Evolutionary conservation across 192 early-diverging fungal genomes (phyloP).

Genomic region (Coemansia sp.): DNA sequence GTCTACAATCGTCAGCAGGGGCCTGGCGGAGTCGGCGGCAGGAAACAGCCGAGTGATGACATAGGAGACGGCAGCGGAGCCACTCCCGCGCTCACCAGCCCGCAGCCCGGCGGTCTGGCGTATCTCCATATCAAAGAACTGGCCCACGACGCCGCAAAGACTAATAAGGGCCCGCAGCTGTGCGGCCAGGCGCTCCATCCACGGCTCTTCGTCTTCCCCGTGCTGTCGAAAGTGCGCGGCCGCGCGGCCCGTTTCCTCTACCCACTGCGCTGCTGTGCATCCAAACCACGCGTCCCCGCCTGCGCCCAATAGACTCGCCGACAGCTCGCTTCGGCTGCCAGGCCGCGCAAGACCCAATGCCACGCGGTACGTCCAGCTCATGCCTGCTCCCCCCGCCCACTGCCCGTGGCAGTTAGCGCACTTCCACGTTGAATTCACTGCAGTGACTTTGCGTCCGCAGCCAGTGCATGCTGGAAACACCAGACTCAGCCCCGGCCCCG

Average conservation of each 20-base stretch:
- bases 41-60: neutral
- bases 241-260: conserved; percentile 4
- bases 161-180: conserved; percentile 1
- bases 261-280: conserved; percentile 30
- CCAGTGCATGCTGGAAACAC: conserved; percentile 19
- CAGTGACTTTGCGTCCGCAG: conserved; percentile 11
- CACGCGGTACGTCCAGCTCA: conserved; percentile 30
- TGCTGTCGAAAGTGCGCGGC: neutral
- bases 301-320: conserved; percentile 8
- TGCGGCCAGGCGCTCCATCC: conserved; percentile 6
- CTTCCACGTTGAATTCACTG: neutral
- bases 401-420: conserved; percentile 9
- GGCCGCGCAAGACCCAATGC: neutral
- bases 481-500: conserved; percentile 10
- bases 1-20: neutral
- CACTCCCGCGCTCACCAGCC: too few relatives aligned
- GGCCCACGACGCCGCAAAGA: neutral
- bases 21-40: neutral
- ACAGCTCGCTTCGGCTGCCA: neutral
- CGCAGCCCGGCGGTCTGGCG: too few relatives aligned
- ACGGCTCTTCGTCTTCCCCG: neutral
- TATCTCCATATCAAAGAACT: neutral
- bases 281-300: conserved; percentile 23
- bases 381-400: neutral
- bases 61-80: too few relatives aligned